Evolutionary conservation across 495 filamentous ascomycete genomes (phyloP).

Genomic region (Aspergillus sclerotioniger): DNA sequence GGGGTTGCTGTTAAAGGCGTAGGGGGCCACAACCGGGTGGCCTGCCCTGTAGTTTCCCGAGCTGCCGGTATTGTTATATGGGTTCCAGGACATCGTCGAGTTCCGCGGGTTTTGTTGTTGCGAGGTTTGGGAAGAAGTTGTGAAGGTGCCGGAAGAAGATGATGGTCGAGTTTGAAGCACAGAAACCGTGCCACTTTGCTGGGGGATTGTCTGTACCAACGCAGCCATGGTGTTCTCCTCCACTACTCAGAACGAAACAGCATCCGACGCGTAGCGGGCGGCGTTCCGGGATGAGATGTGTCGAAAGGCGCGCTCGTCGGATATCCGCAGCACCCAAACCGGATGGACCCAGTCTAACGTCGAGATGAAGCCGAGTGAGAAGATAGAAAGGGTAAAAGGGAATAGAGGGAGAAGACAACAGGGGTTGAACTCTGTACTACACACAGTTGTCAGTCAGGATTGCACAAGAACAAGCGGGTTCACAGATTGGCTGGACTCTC

Average conservation of each 20-base stretch:
- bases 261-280: constrained; percentile 21
- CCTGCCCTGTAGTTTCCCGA: constrained; percentile 66
- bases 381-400: constrained; percentile 13
- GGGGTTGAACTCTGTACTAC: constrained; percentile 17
- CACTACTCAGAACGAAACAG: constrained; percentile 18
- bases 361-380: constrained; percentile 18
- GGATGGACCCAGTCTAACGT: constrained; percentile 13
- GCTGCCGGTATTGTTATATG: constrained; percentile 56
- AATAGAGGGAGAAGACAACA: constrained; percentile 14
- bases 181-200: constrained; percentile 74
- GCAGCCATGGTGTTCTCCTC: constrained; percentile 70
- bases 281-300: constrained; percentile 16
- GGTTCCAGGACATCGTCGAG: constrained; percentile 61
- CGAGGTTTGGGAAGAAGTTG: constrained; percentile 38
- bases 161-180: constrained; percentile 82
- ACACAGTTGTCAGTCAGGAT: constrained; percentile 24
- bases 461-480: constrained; percentile 21
- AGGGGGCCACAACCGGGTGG: constrained; percentile 69
- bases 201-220: constrained; percentile 85
- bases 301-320: constrained; percentile 27
- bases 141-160: constrained; percentile 57
- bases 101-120: constrained; percentile 54
- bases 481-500: constrained; percentile 16
- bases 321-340: background rate
- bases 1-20: constrained; percentile 80